These are phyloP conservation scores for Fistulinella prunicolor DNA, from an alignment of 768 basidiomycete genomes.

Conservation along the genomic window DNA sequence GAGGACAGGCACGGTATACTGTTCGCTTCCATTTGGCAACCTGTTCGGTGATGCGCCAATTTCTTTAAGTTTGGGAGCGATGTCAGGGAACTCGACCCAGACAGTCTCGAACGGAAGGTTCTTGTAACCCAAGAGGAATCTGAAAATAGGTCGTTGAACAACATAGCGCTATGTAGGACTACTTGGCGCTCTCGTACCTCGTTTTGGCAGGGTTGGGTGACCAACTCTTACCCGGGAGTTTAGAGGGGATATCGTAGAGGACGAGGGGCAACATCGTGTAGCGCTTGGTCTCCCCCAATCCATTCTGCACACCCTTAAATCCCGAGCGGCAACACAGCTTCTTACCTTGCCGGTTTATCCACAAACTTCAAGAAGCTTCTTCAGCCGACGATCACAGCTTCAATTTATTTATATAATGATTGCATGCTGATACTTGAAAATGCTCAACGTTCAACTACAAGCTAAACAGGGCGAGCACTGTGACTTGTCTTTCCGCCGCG, in stretches of 20 bases:
- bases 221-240: conserved; percentile 30
- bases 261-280: conserved; percentile 26
- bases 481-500: no score
- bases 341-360: background rate
- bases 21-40: conserved; percentile 13
- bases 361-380: background rate
- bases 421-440: no score
- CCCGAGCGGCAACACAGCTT: background rate
- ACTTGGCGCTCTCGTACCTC: conserved; percentile 22
- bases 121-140: conserved; percentile 33
- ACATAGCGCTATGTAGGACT: no score
- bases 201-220: conserved; percentile 39
- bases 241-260: conserved; percentile 38
- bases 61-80: conserved; percentile 22
- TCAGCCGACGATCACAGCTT: no score
- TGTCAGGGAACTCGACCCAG: conserved; percentile 36
- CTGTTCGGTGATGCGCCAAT: conserved; percentile 25
- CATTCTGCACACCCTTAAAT: background rate
- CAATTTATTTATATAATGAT: no score
- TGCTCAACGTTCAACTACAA: no score
- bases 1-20: conserved; percentile 35
- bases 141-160: conserved; percentile 4
- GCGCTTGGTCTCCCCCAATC: background rate
- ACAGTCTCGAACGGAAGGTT: conserved; percentile 32
- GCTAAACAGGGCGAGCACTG: no score